Evolutionary conservation across 2,329 filamentous ascomycete genomes (phyloP).

Genomic region (Biscogniauxia marginata): DNA sequence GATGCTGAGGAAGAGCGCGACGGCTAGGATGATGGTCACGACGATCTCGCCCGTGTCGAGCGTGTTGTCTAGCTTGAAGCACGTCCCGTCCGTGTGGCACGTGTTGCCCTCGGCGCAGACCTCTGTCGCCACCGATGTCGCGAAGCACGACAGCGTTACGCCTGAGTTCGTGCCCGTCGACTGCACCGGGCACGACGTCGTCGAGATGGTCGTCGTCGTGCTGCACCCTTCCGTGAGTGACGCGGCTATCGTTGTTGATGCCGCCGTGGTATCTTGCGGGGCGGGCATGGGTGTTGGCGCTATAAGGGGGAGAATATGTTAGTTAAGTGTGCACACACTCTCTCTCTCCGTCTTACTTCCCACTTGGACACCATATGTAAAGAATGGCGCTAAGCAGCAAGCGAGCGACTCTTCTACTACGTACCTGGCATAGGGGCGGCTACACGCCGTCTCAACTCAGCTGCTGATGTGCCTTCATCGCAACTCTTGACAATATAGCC

Average conservation of each 20-base stretch:
- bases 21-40: conserved; percentile 47
- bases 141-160: conserved; percentile 40
- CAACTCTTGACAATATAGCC: conserved; percentile 34
- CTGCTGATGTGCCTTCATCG: conserved; percentile 18
- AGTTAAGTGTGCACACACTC: not conserved
- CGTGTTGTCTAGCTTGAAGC: conserved; percentile 40
- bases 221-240: conserved; percentile 19
- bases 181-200: conserved; percentile 39
- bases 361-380: not conserved
- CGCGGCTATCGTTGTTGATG: no score
- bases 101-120: conserved; percentile 44
- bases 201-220: conserved; percentile 35
- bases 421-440: conserved; percentile 24
- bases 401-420: not conserved
- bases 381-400: conserved; percentile 2
- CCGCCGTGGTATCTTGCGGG: conserved; percentile 1
- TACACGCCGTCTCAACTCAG: conserved; percentile 24
- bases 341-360: not conserved
- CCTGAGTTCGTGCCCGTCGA: conserved; percentile 36
- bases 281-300: conserved; percentile 12
- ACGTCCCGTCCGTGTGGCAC: conserved; percentile 46
- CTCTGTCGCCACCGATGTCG: conserved; percentile 33
- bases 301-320: not conserved
- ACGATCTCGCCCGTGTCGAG: conserved; percentile 47
- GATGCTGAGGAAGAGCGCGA: conserved; percentile 38